Evolutionary conservation across 768 basidiomycete genomes (phyloP).

Genomic region (Xerocomellus intermedius): DNA sequence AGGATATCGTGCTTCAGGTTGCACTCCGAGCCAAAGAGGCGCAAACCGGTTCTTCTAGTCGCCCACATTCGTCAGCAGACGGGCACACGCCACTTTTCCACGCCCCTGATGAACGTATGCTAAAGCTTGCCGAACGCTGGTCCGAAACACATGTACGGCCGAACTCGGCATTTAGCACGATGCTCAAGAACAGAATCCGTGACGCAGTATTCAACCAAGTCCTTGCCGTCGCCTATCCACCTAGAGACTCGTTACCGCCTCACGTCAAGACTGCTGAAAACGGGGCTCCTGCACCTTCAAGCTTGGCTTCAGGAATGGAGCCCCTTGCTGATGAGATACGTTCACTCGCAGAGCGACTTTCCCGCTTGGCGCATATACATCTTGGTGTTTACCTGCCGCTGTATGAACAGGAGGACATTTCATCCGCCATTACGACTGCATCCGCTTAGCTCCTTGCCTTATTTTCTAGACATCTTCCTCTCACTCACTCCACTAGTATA

Average conservation of each 20-base stretch:
- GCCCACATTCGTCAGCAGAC: slow-evolving; percentile 25
- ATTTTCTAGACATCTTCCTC: slow-evolving; percentile 23
- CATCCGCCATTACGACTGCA: slow-evolving; percentile 22
- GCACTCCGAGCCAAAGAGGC: slow-evolving; percentile 63
- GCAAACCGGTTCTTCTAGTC: slow-evolving; percentile 25
- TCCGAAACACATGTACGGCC: slow-evolving; percentile 62
- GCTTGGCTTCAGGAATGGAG: slow-evolving; percentile 61
- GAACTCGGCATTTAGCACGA: slow-evolving; percentile 54
- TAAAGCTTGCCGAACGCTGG: slow-evolving; percentile 70
- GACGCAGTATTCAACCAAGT: slow-evolving; percentile 64
- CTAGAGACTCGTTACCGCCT: slow-evolving; percentile 36
- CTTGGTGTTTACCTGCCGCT: slow-evolving; percentile 72
- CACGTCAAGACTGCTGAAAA: slow-evolving; percentile 29
- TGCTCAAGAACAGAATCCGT: slow-evolving; percentile 63
- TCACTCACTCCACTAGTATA: slow-evolving; percentile 23
- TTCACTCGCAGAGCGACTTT: slow-evolving; percentile 66
- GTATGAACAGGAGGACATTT: slow-evolving; percentile 62
- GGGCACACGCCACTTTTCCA: slow-evolving; percentile 23
- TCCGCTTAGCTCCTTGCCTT: slow-evolving; percentile 16
- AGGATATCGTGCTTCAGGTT: slow-evolving; percentile 73
- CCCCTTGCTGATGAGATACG: slow-evolving; percentile 65
- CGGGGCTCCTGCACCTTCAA: slow-evolving; percentile 8
- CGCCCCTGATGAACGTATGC: slow-evolving; percentile 49
- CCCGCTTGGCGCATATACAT: slow-evolving; percentile 72
- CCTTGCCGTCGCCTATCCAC: slow-evolving; percentile 50